Evolutionary conservation across 306 rosid species (phyloP).

Genomic region (Rosa multiflora): DNA sequence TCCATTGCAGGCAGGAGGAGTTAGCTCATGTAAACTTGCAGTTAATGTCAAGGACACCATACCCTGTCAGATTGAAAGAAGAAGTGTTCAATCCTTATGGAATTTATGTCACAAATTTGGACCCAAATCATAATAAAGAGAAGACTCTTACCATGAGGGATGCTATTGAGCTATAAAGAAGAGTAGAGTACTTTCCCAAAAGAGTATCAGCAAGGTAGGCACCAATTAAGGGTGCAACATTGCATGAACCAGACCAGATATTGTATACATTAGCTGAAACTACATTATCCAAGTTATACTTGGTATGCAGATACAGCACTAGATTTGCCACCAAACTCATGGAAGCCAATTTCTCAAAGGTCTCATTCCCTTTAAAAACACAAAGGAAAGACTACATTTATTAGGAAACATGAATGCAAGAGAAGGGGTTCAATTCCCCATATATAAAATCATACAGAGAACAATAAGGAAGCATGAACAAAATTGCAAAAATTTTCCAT

Average conservation of each 20-base stretch:
- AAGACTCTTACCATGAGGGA: constrained; percentile 44
- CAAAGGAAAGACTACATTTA: background rate
- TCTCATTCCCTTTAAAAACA: constrained; percentile 50
- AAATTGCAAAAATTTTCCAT: background rate
- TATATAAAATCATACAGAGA: background rate
- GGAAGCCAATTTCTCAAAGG: constrained; percentile 72
- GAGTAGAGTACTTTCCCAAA: constrained; percentile 47
- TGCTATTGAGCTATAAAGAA: constrained; percentile 41
- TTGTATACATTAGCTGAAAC: constrained; percentile 47
- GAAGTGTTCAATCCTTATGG: background rate
- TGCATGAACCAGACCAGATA: constrained; percentile 58
- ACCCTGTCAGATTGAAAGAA: constrained; percentile 38
- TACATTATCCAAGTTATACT: constrained; percentile 51
- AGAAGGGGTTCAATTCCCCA: background rate
- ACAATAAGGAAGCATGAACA: background rate
- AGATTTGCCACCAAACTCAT: constrained; percentile 60
- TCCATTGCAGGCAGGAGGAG: constrained; percentile 41
- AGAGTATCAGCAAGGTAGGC: constrained; percentile 56
- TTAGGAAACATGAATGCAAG: background rate
- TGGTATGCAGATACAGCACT: constrained; percentile 49
- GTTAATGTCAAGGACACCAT: constrained; percentile 46
- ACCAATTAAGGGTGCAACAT: constrained; percentile 52
- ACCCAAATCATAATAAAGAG: background rate
- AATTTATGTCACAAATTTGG: background rate
- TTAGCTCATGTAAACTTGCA: constrained; percentile 41